Conservation (phyloP, 495 filamentous ascomycete species). For the Ramalina peruviana region DNA sequence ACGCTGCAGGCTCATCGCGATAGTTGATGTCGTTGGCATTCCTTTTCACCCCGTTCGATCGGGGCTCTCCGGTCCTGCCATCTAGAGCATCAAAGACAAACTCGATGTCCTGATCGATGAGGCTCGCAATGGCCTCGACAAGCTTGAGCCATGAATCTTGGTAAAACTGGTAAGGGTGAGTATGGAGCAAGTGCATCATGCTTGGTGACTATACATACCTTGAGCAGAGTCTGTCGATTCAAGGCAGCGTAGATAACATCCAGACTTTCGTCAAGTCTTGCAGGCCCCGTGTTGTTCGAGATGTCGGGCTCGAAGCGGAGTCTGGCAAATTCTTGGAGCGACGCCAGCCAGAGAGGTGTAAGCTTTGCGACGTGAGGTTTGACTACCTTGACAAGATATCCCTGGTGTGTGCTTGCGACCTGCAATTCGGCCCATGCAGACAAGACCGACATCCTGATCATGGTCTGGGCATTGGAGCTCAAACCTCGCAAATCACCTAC, state of each 20-base stretch:
- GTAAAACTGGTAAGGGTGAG: slow-evolving; percentile 50
- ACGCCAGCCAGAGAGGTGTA: slow-evolving; percentile 87
- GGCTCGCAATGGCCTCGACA: slow-evolving; percentile 91
- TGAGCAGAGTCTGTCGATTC: slow-evolving; percentile 83
- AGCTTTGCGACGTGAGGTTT: slow-evolving; percentile 80
- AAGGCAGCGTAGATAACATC: slow-evolving; percentile 87
- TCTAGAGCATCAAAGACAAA: slow-evolving; percentile 96
- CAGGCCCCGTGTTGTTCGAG: slow-evolving; percentile 67
- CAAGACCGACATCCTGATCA: slow-evolving; percentile 94
- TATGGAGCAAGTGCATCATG: not conserved
- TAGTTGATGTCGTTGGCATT: slow-evolving; percentile 68
- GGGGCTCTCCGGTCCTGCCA: slow-evolving; percentile 43
- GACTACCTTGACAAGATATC: slow-evolving; percentile 75
- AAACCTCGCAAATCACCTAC: slow-evolving; percentile 90
- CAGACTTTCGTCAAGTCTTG: slow-evolving; percentile 54
- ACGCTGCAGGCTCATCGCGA: slow-evolving; percentile 92
- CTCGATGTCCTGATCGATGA: slow-evolving; percentile 94
- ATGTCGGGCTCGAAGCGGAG: slow-evolving; percentile 94
- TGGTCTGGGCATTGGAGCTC: slow-evolving; percentile 91
- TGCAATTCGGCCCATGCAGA: slow-evolving; percentile 99
- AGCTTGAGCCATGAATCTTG: slow-evolving; percentile 95
- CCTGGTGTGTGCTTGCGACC: slow-evolving; percentile 86
- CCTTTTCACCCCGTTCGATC: slow-evolving; percentile 23
- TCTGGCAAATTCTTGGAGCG: slow-evolving; percentile 83
- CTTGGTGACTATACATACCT: slow-evolving; percentile 25